These are phyloP conservation scores for Suillus sp. DNA, from an alignment of 768 basidiomycete genomes.

Conservation along the genomic window DNA sequence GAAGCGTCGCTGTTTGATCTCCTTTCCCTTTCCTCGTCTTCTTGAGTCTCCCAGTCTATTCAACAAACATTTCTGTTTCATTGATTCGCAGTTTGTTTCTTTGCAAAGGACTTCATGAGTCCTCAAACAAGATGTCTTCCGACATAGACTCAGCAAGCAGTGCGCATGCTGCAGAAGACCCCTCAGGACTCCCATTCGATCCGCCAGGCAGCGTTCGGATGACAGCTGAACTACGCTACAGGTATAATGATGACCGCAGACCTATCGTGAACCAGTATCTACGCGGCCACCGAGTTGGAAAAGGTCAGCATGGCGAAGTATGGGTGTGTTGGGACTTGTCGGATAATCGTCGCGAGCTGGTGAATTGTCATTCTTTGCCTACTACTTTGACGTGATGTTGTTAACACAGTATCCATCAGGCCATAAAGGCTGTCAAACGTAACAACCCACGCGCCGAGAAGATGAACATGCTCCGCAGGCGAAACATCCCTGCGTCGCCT, in stretches of 20 bases:
- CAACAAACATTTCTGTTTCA: slow-evolving; percentile 26
- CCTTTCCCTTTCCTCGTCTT: slow-evolving; percentile 27
- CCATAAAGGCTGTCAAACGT: slow-evolving; percentile 77
- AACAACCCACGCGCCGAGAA: slow-evolving; percentile 72
- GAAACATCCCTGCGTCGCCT: slow-evolving; percentile 43
- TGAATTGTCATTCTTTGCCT: slow-evolving; percentile 30
- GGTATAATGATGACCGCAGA: slow-evolving; percentile 42
- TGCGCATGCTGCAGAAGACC: slow-evolving; percentile 38
- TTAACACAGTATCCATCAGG: slow-evolving; percentile 43
- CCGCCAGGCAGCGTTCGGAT: slow-evolving; percentile 51
- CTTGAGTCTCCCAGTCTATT: slow-evolving; percentile 19
- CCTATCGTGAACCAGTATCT: slow-evolving; percentile 85
- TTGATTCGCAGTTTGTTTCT: slow-evolving; percentile 17
- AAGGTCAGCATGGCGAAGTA: slow-evolving; percentile 90
- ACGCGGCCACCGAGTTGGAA: slow-evolving; percentile 74
- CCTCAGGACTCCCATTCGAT: slow-evolving; percentile 36
- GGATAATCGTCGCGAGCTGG: slow-evolving; percentile 49
- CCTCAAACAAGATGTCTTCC: slow-evolving; percentile 27
- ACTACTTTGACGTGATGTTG: slow-evolving; percentile 13
- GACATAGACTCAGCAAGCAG: slow-evolving; percentile 27
- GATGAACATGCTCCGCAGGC: slow-evolving; percentile 54
- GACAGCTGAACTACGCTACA: slow-evolving; percentile 45
- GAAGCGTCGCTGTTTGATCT: slow-evolving; percentile 14
- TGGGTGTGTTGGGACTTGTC: slow-evolving; percentile 65
- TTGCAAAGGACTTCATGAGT: slow-evolving; percentile 29